These are phyloP conservation scores for Sextonia rubra DNA, from an alignment of 164 flowering plant species.

Conservation along the genomic window DNA sequence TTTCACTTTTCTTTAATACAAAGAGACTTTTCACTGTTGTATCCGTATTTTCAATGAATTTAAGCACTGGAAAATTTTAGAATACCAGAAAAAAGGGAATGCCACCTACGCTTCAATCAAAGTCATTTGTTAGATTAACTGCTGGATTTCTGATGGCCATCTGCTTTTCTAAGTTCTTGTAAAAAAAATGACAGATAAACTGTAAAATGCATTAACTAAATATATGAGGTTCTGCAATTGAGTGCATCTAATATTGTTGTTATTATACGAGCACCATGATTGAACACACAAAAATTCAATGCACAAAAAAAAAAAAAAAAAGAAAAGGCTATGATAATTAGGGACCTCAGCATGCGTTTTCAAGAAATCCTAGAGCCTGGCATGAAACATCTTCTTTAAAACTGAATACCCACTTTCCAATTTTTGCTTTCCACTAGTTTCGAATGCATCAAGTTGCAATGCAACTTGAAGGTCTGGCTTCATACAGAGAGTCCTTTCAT, in stretches of 20 bases:
- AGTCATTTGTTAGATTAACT: too few relatives aligned
- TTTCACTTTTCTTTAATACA: background rate
- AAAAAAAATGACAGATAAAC: too few relatives aligned
- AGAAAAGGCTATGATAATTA: background rate
- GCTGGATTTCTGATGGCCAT: too few relatives aligned
- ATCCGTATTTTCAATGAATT: background rate
- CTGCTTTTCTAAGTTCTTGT: too few relatives aligned
- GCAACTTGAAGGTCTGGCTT: conserved; percentile 61
- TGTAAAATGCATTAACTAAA: too few relatives aligned
- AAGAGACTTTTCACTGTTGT: background rate
- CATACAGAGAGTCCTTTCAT: conserved; percentile 70
- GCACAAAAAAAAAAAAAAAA: background rate
- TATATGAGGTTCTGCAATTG: too few relatives aligned
- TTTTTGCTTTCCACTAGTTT: conserved; percentile 23
- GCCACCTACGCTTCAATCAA: background rate
- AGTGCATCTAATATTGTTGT: too few relatives aligned
- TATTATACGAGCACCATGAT: background rate
- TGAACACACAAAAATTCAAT: background rate
- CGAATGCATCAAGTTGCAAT: conserved; percentile 34
- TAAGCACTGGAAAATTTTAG: background rate
- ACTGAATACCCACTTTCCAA: conserved; percentile 21
- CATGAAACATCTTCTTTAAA: conserved; percentile 51
- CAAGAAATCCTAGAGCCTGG: conserved; percentile 43
- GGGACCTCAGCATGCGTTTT: conserved; percentile 74
- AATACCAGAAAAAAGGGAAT: background rate